phyloP scores from a whole-genome alignment of 352 stramenopile species.

The Globisporangium spiculum region DNA sequence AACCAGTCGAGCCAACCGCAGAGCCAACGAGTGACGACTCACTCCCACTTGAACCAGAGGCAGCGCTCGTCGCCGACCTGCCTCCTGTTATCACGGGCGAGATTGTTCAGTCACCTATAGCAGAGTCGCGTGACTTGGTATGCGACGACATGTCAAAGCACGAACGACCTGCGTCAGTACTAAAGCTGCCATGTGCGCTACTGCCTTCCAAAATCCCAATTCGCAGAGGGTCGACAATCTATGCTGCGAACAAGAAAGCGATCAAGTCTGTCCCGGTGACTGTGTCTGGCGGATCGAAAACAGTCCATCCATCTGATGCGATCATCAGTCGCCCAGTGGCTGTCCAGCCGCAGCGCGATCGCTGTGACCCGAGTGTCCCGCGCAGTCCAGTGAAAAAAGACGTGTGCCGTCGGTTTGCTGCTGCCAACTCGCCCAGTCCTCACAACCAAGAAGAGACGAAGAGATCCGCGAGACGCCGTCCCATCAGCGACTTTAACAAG shows the following conservation, averaged over 20 bases:
- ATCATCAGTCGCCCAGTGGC: too few relatives aligned
- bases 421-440: conserved; percentile 2
- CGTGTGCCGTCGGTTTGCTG: conserved; percentile 10
- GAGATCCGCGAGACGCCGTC: conserved; percentile 1
- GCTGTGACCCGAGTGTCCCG: conserved; percentile 12
- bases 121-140: background rate
- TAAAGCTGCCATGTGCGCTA: background rate
- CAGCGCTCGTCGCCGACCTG: background rate
- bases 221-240: conserved; percentile 1
- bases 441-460: background rate
- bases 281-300: background rate
- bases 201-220: conserved; percentile 12
- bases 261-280: background rate
- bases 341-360: background rate
- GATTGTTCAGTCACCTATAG: background rate
- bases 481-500: conserved; percentile 6
- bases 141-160: background rate
- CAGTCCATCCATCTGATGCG: background rate
- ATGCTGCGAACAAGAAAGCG: background rate
- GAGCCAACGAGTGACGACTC: background rate
- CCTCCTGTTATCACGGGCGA: background rate
- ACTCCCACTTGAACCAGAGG: background rate
- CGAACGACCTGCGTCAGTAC: too few relatives aligned
- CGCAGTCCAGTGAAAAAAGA: conserved; percentile 7
- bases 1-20: background rate